phyloP scores from a whole-genome alignment of 768 basidiomycete species.

The Tylopilus felleus region DNA sequence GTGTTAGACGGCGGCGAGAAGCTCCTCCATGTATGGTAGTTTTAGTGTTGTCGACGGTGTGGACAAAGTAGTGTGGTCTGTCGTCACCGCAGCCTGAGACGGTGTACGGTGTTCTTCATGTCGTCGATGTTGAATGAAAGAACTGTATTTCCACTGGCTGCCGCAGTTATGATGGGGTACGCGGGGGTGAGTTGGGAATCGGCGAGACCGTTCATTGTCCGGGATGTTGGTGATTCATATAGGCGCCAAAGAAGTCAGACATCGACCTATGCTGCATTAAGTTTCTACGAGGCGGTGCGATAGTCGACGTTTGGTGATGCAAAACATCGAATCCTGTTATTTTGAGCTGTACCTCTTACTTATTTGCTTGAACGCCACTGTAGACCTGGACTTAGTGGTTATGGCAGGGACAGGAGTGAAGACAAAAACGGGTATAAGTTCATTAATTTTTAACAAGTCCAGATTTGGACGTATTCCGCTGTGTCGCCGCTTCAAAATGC shows the following conservation, averaged over 20 bases:
- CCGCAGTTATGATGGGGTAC: background rate
- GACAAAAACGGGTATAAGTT: background rate
- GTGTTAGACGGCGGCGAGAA: background rate
- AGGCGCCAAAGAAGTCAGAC: too few relatives aligned
- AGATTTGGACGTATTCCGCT: conserved; percentile 2
- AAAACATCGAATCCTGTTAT: background rate
- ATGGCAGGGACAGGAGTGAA: background rate
- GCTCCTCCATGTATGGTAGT: background rate
- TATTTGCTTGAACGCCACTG: too few relatives aligned
- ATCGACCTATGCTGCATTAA: too few relatives aligned
- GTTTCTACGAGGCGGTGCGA: too few relatives aligned
- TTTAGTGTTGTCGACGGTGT: background rate
- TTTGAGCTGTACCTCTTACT: too few relatives aligned
- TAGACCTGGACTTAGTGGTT: too few relatives aligned
- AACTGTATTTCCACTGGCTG: background rate
- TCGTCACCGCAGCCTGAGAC: background rate
- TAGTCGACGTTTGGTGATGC: too few relatives aligned
- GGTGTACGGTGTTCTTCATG: background rate
- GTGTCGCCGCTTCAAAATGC: conserved; percentile 23
- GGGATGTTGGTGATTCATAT: background rate
- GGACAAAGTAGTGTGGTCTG: conserved; percentile 1
- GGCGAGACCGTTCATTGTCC: background rate
- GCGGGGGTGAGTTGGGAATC: background rate
- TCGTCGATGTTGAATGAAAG: conserved; percentile 1
- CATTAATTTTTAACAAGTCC: conserved; percentile 1